Evolutionary conservation across 2,329 filamentous ascomycete species (phyloP), one percentile per base, ranked within the genome.

Genomic region (Anthostomella pinea): DNA sequence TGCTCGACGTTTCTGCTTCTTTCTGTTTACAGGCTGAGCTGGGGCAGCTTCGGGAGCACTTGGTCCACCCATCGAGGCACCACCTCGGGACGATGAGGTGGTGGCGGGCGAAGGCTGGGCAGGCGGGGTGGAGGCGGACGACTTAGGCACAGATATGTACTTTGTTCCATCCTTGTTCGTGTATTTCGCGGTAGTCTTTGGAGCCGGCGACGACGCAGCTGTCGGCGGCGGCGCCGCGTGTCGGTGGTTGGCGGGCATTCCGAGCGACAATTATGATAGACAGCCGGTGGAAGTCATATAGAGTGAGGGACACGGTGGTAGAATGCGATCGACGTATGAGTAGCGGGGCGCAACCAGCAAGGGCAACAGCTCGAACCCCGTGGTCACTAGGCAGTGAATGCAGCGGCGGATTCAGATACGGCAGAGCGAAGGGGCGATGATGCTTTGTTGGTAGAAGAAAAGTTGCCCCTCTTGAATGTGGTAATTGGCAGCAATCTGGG

Each of bases 1-100:
- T 58, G 87, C 84, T 49, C 90, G 79, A 51, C 90, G 81, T 73
- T 95, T 96, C 64, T 93, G 86, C 72, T 96, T 97, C 73, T 96
- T 96, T 59, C 87, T 81, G 66, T 95, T 96, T 33, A 90, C 83
- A 7, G 72, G 57, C 28, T 69, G 70, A 28, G 70, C 66, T 30
- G 63, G 52, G 13, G 51, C 40, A 41, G 40, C 43, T 40, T 58
- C 51, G 49, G 40, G 23, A 38, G 52, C 20, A 21, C 40, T 18
- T 25, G 46, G 50, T 45, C 52, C 48, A 42, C 49, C 57, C 43
- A 53, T 54, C 39, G 58, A 52, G 48, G 53, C 48, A 49, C 62
- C 57, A 49, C 59, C 56, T 53, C 63, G 46, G 13, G 58, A 54
- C 28, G 69, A 58, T 16, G 65, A 56, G 29, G 68, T 53, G 19